A percentile compares a stretch with the other conserved stretches of the same genome.
Conservation (phyloP, 176 grass and related monocot species). For the Triticum turgidum region DNA sequence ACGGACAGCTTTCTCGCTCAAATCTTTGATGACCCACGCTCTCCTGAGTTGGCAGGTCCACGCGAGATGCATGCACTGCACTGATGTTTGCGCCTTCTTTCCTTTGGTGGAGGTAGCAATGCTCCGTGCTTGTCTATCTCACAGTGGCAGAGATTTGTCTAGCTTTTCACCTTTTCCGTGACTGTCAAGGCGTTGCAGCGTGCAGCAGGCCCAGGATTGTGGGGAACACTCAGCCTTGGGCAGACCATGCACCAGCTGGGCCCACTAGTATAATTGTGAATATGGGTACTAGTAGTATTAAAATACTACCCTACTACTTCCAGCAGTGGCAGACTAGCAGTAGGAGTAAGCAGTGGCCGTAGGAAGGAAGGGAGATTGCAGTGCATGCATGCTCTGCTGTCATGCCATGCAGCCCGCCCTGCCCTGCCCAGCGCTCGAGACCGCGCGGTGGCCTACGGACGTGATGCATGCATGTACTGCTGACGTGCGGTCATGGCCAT, state of each 20-base stretch:
- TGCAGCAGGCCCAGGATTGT: conserved; percentile 33
- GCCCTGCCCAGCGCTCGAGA: neutral
- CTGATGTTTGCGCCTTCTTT: neutral
- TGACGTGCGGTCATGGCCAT: neutral
- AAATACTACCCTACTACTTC: neutral
- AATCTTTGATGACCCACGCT: no score
- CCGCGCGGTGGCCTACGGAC: neutral
- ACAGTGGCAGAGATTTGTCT: neutral
- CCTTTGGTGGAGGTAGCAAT: neutral
- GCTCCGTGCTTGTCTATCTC: neutral
- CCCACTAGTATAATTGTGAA: neutral
- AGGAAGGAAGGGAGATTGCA: neutral
- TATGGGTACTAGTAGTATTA: neutral
- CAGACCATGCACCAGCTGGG: neutral
- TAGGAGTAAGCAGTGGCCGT: neutral
- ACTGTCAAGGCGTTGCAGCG: neutral
- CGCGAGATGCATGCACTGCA: neutral
- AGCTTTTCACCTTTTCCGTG: conserved; percentile 3
- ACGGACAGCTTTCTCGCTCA: no score
- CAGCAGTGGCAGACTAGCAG: neutral
- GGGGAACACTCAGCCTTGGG: conserved; percentile 23
- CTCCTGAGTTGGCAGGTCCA: neutral
- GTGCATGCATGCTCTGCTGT: neutral
- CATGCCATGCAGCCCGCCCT: neutral
- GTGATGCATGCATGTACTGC: neutral